These are phyloP conservation scores for Heterobasidion annosum DNA, from an alignment of 1,284 basidiomycete genomes.

Conservation along the genomic window DNA sequence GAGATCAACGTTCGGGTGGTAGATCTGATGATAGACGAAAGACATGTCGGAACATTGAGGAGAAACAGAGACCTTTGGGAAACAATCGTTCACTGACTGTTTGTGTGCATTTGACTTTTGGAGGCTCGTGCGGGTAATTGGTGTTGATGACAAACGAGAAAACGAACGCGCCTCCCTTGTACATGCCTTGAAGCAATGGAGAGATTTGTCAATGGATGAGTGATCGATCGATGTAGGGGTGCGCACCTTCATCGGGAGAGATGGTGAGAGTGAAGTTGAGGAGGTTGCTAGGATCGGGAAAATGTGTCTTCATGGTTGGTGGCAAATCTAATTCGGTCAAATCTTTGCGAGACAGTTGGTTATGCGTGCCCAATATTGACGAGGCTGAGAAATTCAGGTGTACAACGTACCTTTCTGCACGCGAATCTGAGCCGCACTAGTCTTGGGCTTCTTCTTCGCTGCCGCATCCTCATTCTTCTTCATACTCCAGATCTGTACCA, in stretches of 20 bases:
- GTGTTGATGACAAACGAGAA: conserved; percentile 96
- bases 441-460: conserved; percentile 94
- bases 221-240: neutral
- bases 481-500: conserved; percentile 86
- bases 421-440: conserved; percentile 92
- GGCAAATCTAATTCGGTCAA: conserved; percentile 96
- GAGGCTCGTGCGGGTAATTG: conserved; percentile 98
- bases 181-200: conserved; percentile 68
- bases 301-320: conserved; percentile 91
- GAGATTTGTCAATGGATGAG: conserved; percentile 7
- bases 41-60: neutral
- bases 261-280: conserved; percentile 96
- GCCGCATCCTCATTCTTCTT: conserved; percentile 95
- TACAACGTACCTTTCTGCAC: conserved; percentile 88
- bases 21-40: conserved; percentile 58
- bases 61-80: neutral
- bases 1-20: conserved; percentile 97
- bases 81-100: conserved; percentile 47
- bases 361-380: neutral
- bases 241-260: conserved; percentile 89
- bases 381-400: neutral
- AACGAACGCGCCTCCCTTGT: conserved; percentile 88
- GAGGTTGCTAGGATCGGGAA: conserved; percentile 87
- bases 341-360: conserved; percentile 43
- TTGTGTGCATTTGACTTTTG: conserved; percentile 96